Percentiles rank a stretch among this genome's conserved stretches.
phyloP scores from a whole-genome alignment of 2,329 filamentous ascomycete genomes.

The Colletotrichum costaricense region DNA sequence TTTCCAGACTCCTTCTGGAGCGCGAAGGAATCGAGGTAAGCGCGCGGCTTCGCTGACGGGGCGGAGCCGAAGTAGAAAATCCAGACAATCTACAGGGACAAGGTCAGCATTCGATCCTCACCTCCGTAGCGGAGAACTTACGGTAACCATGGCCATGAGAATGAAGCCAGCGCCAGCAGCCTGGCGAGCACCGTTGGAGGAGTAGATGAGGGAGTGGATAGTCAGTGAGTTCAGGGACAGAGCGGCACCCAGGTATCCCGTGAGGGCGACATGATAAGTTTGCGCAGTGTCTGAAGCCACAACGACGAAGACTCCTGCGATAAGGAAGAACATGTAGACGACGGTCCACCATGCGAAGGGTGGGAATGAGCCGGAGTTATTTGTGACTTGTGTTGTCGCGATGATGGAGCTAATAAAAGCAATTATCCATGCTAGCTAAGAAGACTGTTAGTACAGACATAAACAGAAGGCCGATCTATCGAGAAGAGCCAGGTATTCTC shows the following conservation, averaged over 20 bases:
- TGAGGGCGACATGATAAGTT: conserved; percentile 91
- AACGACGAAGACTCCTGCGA: conserved; percentile 82
- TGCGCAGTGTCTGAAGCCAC: conserved; percentile 86
- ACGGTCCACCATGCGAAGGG: conserved; percentile 94
- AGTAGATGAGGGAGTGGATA: conserved; percentile 88
- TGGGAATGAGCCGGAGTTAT: conserved; percentile 68
- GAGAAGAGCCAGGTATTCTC: background rate
- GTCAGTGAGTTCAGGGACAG: conserved; percentile 88
- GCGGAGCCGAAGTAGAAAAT: conserved; percentile 99
- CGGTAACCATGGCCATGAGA: conserved; percentile 89
- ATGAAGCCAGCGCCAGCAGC: conserved; percentile 94
- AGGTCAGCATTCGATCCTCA: background rate
- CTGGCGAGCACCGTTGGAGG: conserved; percentile 77
- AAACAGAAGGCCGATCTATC: background rate
- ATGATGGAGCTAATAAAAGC: conserved; percentile 89
- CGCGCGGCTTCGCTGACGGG: conserved; percentile 84
- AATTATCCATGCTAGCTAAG: conserved; percentile 93
- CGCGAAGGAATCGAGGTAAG: conserved; percentile 95
- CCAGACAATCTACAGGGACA: conserved; percentile 81
- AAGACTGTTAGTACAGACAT: conserved; percentile 4
- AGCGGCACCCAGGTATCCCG: conserved; percentile 86
- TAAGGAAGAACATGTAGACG: conserved; percentile 86
- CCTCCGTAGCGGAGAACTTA: conserved; percentile 59
- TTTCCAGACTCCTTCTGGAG: conserved; percentile 86
- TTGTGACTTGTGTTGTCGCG: conserved; percentile 61